Evolutionary conservation across 106 monocot species (phyloP).

Genomic region (Cymbidium sinense): DNA sequence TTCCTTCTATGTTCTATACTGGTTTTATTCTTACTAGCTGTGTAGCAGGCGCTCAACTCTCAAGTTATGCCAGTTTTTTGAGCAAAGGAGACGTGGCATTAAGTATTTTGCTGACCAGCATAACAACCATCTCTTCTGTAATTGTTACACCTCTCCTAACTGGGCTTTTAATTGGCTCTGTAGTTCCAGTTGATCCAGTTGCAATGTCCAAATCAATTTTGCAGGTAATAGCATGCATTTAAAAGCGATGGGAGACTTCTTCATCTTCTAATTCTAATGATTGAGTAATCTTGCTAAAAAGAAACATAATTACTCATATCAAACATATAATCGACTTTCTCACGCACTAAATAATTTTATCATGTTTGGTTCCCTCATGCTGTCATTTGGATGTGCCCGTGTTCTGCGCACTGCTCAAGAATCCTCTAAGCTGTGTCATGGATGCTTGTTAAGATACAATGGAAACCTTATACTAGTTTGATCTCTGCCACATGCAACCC

Average conservation of each 20-base stretch:
- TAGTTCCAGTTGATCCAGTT: slow-evolving; percentile 90
- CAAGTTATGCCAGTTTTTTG: slow-evolving; percentile 95
- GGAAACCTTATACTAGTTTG: no score
- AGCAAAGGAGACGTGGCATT: slow-evolving; percentile 97
- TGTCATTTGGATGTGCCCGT: no score
- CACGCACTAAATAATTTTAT: not conserved
- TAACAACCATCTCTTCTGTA: slow-evolving; percentile 88
- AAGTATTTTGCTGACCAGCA: slow-evolving; percentile 91
- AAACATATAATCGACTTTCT: no score
- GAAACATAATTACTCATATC: no score
- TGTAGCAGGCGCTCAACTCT: slow-evolving; percentile 94
- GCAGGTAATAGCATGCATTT: slow-evolving; percentile 48
- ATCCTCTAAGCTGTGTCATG: no score
- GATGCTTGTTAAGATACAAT: no score
- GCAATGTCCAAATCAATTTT: slow-evolving; percentile 99
- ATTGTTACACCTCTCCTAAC: slow-evolving; percentile 81
- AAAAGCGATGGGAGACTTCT: not conserved
- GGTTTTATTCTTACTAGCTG: slow-evolving; percentile 95
- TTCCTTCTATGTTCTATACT: slow-evolving; percentile 79
- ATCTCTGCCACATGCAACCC: no score
- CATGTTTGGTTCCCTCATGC: not conserved
- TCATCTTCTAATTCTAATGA: not conserved
- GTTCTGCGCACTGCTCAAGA: no score
- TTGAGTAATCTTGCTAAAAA: not conserved
- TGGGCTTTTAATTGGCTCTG: slow-evolving; percentile 86